Conservation (phyloP, 2,329 filamentous ascomycete genomes). For the Pestalotiopsis sp. region DNA sequence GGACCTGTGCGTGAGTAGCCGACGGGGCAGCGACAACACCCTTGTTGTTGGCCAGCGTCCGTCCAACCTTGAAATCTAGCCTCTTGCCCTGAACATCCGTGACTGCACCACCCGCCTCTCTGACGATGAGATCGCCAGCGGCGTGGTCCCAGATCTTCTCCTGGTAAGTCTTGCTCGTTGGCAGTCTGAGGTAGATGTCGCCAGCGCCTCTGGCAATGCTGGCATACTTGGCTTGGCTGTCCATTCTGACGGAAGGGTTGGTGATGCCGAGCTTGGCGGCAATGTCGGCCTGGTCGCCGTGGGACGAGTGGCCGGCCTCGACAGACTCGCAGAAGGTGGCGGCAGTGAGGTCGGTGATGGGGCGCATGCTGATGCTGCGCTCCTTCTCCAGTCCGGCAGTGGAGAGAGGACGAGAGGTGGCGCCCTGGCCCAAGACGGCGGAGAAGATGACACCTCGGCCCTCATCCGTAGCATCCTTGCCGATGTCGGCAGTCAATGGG, state of each 20-base stretch:
- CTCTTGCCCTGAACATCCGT: slow-evolving; percentile 85
- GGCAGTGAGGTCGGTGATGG: slow-evolving; percentile 71
- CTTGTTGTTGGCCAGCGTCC: slow-evolving; percentile 88
- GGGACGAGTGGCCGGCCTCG: slow-evolving; percentile 88
- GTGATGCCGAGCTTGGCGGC: slow-evolving; percentile 86
- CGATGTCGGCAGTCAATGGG: slow-evolving; percentile 71
- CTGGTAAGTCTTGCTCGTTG: slow-evolving; percentile 83
- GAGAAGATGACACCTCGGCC: slow-evolving; percentile 88
- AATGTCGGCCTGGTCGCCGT: slow-evolving; percentile 85
- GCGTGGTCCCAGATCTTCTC: slow-evolving; percentile 99
- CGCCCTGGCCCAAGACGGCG: slow-evolving; percentile 78
- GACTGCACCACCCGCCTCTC: slow-evolving; percentile 90
- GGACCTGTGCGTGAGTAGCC: slow-evolving; percentile 74
- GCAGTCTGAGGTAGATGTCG: slow-evolving; percentile 90
- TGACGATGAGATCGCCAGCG: slow-evolving; percentile 89
- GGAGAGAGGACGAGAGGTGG: slow-evolving; percentile 75
- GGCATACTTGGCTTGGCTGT: slow-evolving; percentile 97
- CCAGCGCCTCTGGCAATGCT: slow-evolving; percentile 92
- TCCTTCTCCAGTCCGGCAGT: slow-evolving; percentile 53
- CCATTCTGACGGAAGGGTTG: slow-evolving; percentile 88
- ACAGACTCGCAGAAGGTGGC: slow-evolving; percentile 97
- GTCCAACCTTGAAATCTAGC: slow-evolving; percentile 83
- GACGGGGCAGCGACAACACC: slow-evolving; percentile 88
- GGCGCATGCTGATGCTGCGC: slow-evolving; percentile 78
- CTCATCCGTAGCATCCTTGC: slow-evolving; percentile 72